These are phyloP conservation scores for Aureoboletus auriporus DNA, from an alignment of 768 basidiomycete genomes.

Conservation along the genomic window DNA sequence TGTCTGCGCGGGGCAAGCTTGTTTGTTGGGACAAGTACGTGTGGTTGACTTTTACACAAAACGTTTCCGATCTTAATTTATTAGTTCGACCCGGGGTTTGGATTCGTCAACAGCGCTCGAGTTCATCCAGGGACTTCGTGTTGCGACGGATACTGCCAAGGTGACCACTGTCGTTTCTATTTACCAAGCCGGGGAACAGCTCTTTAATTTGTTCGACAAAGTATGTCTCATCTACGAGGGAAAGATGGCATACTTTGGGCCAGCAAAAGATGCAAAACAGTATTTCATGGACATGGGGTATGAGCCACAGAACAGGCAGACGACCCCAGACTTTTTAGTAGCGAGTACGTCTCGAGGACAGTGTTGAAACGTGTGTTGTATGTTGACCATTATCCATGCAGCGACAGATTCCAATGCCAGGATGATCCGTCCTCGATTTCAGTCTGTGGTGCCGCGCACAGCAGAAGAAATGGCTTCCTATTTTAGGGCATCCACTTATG, in stretches of 20 bases:
- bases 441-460: slow-evolving; percentile 43
- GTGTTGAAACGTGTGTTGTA: slow-evolving; percentile 46
- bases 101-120: slow-evolving; percentile 72
- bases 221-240: slow-evolving; percentile 65
- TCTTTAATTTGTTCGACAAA: slow-evolving; percentile 68
- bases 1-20: slow-evolving; percentile 68
- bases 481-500: slow-evolving; percentile 39
- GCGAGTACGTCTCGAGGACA: slow-evolving; percentile 47
- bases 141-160: slow-evolving; percentile 54
- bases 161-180: slow-evolving; percentile 71
- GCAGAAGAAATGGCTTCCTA: slow-evolving; percentile 54
- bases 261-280: slow-evolving; percentile 45
- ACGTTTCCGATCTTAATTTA: slow-evolving; percentile 14
- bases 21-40: slow-evolving; percentile 71
- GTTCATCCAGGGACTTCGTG: slow-evolving; percentile 65
- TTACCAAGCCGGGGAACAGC: slow-evolving; percentile 77
- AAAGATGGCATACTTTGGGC: slow-evolving; percentile 57
- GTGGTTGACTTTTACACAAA: slow-evolving; percentile 6
- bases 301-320: slow-evolving; percentile 52
- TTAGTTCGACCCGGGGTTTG: slow-evolving; percentile 62
- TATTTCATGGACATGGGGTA: slow-evolving; percentile 62
- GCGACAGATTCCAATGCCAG: slow-evolving; percentile 61
- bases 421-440: slow-evolving; percentile 40
- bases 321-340: slow-evolving; percentile 60
- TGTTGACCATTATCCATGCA: slow-evolving; percentile 27